phyloP scores from a whole-genome alignment of 441 rosid genomes.

The Macaranga tanarius region DNA sequence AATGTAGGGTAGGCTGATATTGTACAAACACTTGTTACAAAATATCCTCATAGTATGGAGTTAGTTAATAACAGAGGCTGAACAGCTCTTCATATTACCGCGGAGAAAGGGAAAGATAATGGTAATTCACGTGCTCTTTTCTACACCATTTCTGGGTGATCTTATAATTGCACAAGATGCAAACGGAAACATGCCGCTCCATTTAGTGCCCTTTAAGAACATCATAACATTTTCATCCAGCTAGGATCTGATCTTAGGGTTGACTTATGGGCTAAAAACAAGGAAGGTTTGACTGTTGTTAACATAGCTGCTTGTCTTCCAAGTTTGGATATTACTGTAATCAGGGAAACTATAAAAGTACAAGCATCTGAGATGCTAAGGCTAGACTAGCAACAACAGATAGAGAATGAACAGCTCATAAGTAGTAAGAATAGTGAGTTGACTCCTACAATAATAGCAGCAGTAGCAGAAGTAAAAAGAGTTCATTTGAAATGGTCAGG shows the following conservation, averaged over 20 bases:
- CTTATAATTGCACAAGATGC: slow-evolving; percentile 26
- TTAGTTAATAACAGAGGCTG: slow-evolving; percentile 29
- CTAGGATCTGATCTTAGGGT: slow-evolving; percentile 28
- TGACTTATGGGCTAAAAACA: slow-evolving; percentile 28
- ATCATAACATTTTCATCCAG: slow-evolving; percentile 18
- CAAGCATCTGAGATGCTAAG: too few relatives aligned
- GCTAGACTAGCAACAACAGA: too few relatives aligned
- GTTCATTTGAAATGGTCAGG: too few relatives aligned
- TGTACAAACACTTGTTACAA: slow-evolving; percentile 9
- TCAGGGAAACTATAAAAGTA: too few relatives aligned
- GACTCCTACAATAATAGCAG: too few relatives aligned
- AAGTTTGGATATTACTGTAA: slow-evolving; percentile 7
- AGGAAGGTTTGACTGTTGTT: slow-evolving; percentile 24
- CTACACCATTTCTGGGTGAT: slow-evolving; percentile 12
- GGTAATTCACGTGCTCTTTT: slow-evolving; percentile 27
- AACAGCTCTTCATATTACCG: slow-evolving; percentile 36
- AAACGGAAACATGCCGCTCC: slow-evolving; percentile 37
- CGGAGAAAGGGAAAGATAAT: slow-evolving; percentile 30
- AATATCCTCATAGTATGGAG: slow-evolving; percentile 24
- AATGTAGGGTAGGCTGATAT: slow-evolving; percentile 27
- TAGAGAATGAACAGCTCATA: too few relatives aligned
- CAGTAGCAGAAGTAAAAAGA: too few relatives aligned
- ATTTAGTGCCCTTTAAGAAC: slow-evolving; percentile 24
- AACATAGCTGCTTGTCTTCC: slow-evolving; percentile 22
- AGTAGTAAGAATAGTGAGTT: too few relatives aligned